Conservation (phyloP, 2,329 filamentous ascomycete species). For the Fusarium sp. region DNA sequence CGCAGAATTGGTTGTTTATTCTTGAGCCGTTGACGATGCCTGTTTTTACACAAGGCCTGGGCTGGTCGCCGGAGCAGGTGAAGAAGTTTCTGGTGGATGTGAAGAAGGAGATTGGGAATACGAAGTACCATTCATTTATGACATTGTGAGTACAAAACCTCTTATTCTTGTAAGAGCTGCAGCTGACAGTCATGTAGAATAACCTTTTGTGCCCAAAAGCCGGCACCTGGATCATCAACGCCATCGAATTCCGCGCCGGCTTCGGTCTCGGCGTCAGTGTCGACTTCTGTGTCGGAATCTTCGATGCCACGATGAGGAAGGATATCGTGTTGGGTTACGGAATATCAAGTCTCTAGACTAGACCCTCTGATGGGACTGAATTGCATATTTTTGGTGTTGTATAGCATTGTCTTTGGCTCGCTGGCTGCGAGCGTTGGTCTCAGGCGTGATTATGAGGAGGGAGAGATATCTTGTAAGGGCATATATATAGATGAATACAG, state of each 20-base stretch:
- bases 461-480: background rate
- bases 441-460: background rate
- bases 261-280: constrained; percentile 20
- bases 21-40: constrained; percentile 36
- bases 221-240: constrained; percentile 6
- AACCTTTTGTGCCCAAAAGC: constrained; percentile 32
- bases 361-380: background rate
- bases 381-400: background rate
- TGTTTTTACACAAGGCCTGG: constrained; percentile 33
- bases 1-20: constrained; percentile 36
- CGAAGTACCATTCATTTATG: constrained; percentile 39
- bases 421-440: background rate
- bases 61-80: constrained; percentile 31
- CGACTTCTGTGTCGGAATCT: constrained; percentile 21
- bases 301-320: background rate
- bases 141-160: constrained; percentile 29
- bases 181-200: constrained; percentile 21
- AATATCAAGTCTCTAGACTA: background rate
- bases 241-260: constrained; percentile 20
- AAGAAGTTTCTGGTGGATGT: constrained; percentile 30
- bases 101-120: constrained; percentile 32
- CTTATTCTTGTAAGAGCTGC: background rate
- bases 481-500: background rate
- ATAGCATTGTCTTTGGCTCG: background rate
- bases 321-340: background rate